Percentiles rank a stretch among this genome's conserved stretches.
phyloP scores from a whole-genome alignment of 805 yeast species.

The Blastobotrys americana region DNA sequence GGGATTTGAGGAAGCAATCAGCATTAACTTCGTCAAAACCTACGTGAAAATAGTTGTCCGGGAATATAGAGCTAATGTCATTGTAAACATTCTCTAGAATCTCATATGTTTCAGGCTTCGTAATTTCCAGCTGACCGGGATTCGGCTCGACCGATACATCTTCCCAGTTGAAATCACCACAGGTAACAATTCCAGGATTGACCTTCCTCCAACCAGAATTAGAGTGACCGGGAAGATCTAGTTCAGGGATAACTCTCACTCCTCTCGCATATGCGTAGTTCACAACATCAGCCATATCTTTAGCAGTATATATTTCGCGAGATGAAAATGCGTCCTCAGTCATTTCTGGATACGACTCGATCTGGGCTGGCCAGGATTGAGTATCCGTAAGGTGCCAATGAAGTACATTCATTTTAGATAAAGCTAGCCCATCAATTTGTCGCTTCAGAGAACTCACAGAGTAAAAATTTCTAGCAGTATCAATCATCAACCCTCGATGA shows the following conservation, averaged over 20 bases:
- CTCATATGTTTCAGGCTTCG: constrained; percentile 29
- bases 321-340: constrained; percentile 33
- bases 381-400: constrained; percentile 39
- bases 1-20: constrained; percentile 30
- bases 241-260: constrained; percentile 36
- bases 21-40: constrained; percentile 35
- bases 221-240: constrained; percentile 38
- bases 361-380: constrained; percentile 36
- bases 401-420: constrained; percentile 34
- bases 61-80: constrained; percentile 30
- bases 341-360: constrained; percentile 34
- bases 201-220: constrained; percentile 34
- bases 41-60: constrained; percentile 35
- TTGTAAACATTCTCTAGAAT: constrained; percentile 30
- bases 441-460: constrained; percentile 25
- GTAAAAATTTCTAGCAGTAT: constrained; percentile 34
- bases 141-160: constrained; percentile 34
- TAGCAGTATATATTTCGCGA: constrained; percentile 27
- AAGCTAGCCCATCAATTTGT: constrained; percentile 34
- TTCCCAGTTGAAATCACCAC: constrained; percentile 28
- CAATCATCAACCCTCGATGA: constrained; percentile 37
- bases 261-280: constrained; percentile 32
- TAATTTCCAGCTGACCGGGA: constrained; percentile 36
- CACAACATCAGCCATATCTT: constrained; percentile 29
- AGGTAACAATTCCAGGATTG: constrained; percentile 29